A percentile compares a stretch with the other conserved stretches of the same genome.
Evolutionary conservation across 2,329 filamentous ascomycete genomes (phyloP).

Genomic region (Cladophialophora immunda): DNA sequence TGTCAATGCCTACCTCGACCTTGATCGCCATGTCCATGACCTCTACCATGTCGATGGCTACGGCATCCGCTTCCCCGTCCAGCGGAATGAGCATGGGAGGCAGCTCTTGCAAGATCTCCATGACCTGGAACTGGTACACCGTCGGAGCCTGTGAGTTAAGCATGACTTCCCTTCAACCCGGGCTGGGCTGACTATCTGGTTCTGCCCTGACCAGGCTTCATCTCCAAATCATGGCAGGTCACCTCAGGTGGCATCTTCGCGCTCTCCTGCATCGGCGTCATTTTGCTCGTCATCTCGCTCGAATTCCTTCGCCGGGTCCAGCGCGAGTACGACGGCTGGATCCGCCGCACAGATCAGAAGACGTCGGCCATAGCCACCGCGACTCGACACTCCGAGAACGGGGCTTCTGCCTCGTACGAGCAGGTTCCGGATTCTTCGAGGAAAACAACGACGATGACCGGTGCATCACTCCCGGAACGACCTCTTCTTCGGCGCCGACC

Average conservation of each 20-base stretch:
- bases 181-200: constrained; percentile 49
- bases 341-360: constrained; percentile 43
- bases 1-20: constrained; percentile 1
- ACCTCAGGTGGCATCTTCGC: constrained; percentile 44
- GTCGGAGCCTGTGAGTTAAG: constrained; percentile 58
- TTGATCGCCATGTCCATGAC: neutral
- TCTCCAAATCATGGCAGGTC: constrained; percentile 74
- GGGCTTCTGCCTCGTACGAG: neutral
- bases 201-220: constrained; percentile 78
- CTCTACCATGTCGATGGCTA: constrained; percentile 8
- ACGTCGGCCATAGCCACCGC: constrained; percentile 2
- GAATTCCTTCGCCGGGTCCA: constrained; percentile 75
- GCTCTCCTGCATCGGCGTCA: constrained; percentile 58
- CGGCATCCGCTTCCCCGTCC: constrained; percentile 8
- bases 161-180: constrained; percentile 66
- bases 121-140: constrained; percentile 81
- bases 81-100: constrained; percentile 9
- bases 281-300: constrained; percentile 75
- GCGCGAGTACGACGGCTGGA: constrained; percentile 75
- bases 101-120: constrained; percentile 46
- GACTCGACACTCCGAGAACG: constrained; percentile 12
- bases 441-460: constrained; percentile 3
- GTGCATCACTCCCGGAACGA: constrained; percentile 33
- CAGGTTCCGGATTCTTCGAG: neutral
- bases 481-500: neutral